Evolutionary conservation across 2,329 filamentous ascomycete genomes (phyloP), one percentile per base, ranked within the genome.

Genomic region (Colletotrichum lindemuthianum): DNA sequence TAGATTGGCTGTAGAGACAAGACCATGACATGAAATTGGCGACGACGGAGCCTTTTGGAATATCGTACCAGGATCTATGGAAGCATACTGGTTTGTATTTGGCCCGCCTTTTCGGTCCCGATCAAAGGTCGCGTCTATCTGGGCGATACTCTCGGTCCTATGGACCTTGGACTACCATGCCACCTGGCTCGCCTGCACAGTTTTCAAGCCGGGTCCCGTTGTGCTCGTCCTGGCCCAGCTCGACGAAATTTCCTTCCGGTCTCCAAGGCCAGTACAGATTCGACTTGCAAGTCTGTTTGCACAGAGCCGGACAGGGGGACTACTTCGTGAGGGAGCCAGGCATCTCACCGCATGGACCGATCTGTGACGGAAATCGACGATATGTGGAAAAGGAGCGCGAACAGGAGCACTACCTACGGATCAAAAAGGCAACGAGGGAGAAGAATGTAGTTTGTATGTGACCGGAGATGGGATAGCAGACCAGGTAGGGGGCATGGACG

Each of bases 11-110:
- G 79, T 76, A 85, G 66, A 85, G 86, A 66, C 79, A 92, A 3
- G 79, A 84, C 34, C 88, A 92, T 72, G 84, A 84, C 88, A 92
- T 72, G 84, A 84, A 53, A 91, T 91, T 68, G 89, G 88, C 15
- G 88, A 92, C 68, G 88, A 91, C 68, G 89, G 89, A 13, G 79
- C 77, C 16, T 82, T 81, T 67, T 81, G 81, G 81, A 82, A 82
- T 76, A n/a, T 72, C 77, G 5, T 82, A 77, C 67, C 70, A 74
- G 33, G 81, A 83, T 65, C 74, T 83, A 67, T 75, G 78, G 16
- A 81, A 77, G 43, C 83, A 83, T 70, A 75, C 72, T 51, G 79
- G 73, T 68, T 71, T 83, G 44, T 77, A 82, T 60, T 76, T 81
- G 41, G 83, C 80, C 15, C 77, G 81, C 4, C 73, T 83, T 16